phyloP scores from a whole-genome alignment of 768 basidiomycete genomes.

The Cantharellus cinnabarinus region DNA sequence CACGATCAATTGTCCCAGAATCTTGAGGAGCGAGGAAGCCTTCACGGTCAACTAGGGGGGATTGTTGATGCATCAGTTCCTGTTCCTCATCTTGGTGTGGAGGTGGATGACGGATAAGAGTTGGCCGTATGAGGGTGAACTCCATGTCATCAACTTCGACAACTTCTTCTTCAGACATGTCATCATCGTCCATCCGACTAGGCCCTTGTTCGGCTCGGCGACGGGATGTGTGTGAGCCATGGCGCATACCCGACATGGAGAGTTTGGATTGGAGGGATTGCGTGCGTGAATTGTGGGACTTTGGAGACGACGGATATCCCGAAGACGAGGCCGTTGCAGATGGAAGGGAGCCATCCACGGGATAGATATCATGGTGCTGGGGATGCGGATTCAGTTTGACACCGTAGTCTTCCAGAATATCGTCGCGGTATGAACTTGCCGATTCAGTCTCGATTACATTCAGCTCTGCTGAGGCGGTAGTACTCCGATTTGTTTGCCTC shows the following conservation, averaged over 20 bases:
- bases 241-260: slow-evolving; percentile 40
- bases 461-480: neutral
- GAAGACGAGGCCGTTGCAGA: neutral
- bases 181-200: slow-evolving; percentile 39
- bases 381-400: neutral
- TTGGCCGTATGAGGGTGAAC: slow-evolving; percentile 53
- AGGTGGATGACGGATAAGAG: neutral
- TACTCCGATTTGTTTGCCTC: neutral
- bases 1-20: neutral
- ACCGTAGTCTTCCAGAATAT: neutral
- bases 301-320: neutral
- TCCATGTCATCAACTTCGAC: slow-evolving; percentile 30
- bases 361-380: neutral
- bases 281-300: slow-evolving; percentile 11
- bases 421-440: neutral
- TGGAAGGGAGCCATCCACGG: neutral
- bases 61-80: neutral
- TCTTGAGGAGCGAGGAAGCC: neutral
- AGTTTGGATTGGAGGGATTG: slow-evolving; percentile 34
- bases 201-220: slow-evolving; percentile 27
- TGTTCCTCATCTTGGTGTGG: neutral
- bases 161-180: slow-evolving; percentile 1
- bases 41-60: too few relatives aligned
- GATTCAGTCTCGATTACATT: neutral
- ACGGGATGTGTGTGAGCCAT: slow-evolving; percentile 11